phyloP scores from a whole-genome alignment of 73 alveolate species.

The Tetrahymena elliotti region DNA sequence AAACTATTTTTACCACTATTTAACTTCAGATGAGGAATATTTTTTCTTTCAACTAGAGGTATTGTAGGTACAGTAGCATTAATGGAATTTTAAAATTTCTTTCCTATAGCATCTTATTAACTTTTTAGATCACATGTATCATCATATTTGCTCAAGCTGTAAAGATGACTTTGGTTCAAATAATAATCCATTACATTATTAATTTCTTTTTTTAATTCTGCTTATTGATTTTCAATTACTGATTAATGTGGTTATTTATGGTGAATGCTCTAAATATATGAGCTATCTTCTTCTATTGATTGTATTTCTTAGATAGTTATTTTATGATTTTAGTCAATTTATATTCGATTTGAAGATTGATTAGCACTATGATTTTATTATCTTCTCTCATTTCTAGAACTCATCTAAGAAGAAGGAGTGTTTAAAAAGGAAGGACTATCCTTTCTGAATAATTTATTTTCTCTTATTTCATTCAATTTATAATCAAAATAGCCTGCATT shows the following conservation, averaged over 20 bases:
- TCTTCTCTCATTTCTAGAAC: background rate
- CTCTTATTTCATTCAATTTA: background rate
- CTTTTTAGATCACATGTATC: background rate
- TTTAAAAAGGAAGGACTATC: background rate
- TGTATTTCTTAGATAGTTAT: background rate
- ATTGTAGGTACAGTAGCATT: background rate
- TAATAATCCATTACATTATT: background rate
- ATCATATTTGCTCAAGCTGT: background rate
- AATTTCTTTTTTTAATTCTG: background rate
- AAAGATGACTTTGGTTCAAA: background rate
- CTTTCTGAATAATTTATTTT: background rate
- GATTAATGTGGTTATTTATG: background rate
- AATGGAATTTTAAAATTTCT: background rate
- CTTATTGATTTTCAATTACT: background rate
- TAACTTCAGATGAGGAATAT: background rate
- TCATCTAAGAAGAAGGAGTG: background rate
- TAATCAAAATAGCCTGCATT: background rate
- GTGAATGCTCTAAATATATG: background rate
- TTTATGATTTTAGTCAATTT: background rate
- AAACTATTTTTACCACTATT: background rate
- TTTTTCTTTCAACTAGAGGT: background rate
- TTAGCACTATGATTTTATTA: background rate
- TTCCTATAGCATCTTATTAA: background rate
- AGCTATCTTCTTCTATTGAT: background rate
- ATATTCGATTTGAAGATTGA: background rate